Conservation (phyloP, 1,139 yeast genomes). For the Suhomyces coccinellae region DNA sequence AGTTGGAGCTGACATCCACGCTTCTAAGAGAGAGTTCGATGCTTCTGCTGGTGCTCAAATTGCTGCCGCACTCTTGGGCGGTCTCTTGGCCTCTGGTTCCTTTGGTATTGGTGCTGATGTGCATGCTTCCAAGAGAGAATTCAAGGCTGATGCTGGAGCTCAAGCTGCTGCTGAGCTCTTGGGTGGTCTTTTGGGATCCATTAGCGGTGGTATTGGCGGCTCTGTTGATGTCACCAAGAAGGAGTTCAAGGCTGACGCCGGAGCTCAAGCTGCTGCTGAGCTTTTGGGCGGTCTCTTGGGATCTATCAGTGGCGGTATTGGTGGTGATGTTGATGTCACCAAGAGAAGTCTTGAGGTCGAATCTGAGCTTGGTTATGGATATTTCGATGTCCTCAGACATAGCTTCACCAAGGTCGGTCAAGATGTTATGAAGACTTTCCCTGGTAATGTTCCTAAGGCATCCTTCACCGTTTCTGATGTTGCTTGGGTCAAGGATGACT, state of each 20-base stretch:
- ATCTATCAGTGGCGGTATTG: constrained; percentile 9
- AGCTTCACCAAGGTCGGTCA: constrained; percentile 13
- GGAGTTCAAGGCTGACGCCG: constrained; percentile 13
- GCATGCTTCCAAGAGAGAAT: constrained; percentile 9
- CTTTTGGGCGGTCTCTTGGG: constrained; percentile 10
- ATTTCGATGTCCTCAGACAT: constrained; percentile 12
- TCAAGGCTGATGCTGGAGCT: constrained; percentile 8
- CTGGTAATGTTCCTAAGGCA: constrained; percentile 25
- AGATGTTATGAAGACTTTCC: constrained; percentile 15
- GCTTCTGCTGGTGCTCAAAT: constrained; percentile 11
- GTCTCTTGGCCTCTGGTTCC: constrained; percentile 5
- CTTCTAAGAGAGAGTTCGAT: constrained; percentile 14
- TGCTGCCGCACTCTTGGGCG: constrained; percentile 14
- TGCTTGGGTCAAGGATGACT: constrained; percentile 26
- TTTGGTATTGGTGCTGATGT: constrained; percentile 17
- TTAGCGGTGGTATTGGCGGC: constrained; percentile 7
- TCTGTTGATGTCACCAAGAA: constrained; percentile 10
- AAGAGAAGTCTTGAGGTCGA: constrained; percentile 16
- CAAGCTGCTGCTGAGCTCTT: constrained; percentile 3
- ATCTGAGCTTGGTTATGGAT: constrained; percentile 14
- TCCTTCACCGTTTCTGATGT: constrained; percentile 29
- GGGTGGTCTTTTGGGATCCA: constrained; percentile 4
- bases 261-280: constrained; percentile 9
- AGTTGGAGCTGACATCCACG: constrained; percentile 21
- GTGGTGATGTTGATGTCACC: constrained; percentile 9